phyloP scores from a whole-genome alignment of 305 asterid species.

The Fraxinus angustifolia region DNA sequence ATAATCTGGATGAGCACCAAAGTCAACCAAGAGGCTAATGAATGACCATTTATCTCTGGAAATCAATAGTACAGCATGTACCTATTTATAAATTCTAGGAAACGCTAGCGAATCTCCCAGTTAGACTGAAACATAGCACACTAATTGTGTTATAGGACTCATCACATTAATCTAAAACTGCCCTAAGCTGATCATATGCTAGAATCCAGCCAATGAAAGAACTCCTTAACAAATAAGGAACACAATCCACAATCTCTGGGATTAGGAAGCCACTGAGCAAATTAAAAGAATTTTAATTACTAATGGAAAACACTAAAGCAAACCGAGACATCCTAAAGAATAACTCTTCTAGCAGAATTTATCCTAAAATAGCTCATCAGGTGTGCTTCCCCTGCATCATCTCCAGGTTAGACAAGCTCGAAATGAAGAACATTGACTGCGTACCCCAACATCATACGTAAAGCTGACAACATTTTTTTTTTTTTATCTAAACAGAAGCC shows the following conservation, averaged over 20 bases:
- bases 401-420: slow-evolving; percentile 2
- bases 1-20: background rate
- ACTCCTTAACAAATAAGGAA: background rate
- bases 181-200: background rate
- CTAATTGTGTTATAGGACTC: background rate
- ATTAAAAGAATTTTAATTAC: background rate
- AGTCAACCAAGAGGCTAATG: background rate
- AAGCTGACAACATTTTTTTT: background rate
- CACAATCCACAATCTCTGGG: background rate
- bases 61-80: background rate
- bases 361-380: background rate
- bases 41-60: background rate
- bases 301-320: background rate
- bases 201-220: background rate
- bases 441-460: slow-evolving; percentile 10
- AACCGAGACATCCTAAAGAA: background rate
- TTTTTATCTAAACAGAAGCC: background rate
- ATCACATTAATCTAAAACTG: background rate
- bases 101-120: background rate
- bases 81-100: background rate
- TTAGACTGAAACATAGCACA: background rate
- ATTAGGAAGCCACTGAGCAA: background rate
- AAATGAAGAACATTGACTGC: background rate
- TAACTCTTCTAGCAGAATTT: background rate
- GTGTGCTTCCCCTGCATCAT: background rate